Conservation (phyloP, 805 yeast species). For the Ogataea paraovalis region DNA sequence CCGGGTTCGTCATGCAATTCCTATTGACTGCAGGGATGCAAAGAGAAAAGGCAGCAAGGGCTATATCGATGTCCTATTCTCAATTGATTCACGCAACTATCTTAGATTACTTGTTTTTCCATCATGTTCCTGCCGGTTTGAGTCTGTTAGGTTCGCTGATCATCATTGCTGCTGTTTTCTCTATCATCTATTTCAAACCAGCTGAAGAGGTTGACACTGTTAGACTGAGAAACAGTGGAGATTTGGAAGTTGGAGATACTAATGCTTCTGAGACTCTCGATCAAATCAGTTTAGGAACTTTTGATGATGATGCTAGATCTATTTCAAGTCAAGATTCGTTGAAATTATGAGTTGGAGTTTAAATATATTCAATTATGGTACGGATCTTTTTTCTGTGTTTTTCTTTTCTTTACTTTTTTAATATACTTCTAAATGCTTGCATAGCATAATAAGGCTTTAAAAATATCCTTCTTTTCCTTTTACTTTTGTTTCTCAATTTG, state of each 20-base stretch:
- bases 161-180: conserved; percentile 61
- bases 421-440: not conserved
- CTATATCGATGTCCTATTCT: conserved; percentile 70
- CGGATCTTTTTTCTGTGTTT: not conserved
- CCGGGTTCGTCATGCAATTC: conserved; percentile 83
- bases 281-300: conserved; percentile 1
- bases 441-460: too few relatives aligned
- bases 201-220: conserved; percentile 3
- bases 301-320: conserved; percentile 1
- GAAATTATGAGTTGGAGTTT: not conserved
- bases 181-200: conserved; percentile 53
- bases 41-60: conserved; percentile 72
- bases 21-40: conserved; percentile 79
- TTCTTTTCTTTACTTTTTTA: not conserved
- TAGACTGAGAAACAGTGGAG: not conserved
- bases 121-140: conserved; percentile 65
- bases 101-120: conserved; percentile 71
- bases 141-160: conserved; percentile 66
- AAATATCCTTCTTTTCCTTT: not conserved
- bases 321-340: not conserved
- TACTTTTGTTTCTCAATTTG: not conserved
- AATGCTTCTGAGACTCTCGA: not conserved
- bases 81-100: conserved; percentile 74
- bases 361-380: not conserved
- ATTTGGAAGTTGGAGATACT: not conserved